These are phyloP conservation scores for Syzygium jambos DNA, from an alignment of 345 rosid species.

Conservation along the genomic window DNA sequence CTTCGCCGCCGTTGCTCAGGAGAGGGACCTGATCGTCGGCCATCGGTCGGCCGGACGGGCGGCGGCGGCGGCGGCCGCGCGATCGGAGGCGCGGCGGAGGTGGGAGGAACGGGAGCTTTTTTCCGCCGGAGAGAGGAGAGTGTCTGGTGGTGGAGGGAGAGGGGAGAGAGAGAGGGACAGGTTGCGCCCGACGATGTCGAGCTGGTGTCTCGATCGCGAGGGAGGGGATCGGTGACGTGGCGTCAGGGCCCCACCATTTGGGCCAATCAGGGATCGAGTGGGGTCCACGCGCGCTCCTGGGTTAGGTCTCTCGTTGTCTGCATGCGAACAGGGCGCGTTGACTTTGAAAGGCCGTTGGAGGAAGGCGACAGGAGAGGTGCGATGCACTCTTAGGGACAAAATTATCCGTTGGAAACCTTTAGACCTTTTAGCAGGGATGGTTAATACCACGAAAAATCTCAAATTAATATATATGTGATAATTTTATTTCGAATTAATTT, in stretches of 20 bases:
- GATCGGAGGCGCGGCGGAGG: neutral
- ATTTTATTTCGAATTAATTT: too few relatives aligned
- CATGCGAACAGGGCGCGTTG: neutral
- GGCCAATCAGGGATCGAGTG: neutral
- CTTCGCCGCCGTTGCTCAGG: neutral
- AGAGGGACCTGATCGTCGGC: slow-evolving; percentile 15
- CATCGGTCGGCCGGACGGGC: neutral
- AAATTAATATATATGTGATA: too few relatives aligned
- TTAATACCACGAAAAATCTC: too few relatives aligned
- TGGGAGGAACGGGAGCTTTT: neutral
- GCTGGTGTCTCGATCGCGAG: neutral
- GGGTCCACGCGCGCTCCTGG: neutral
- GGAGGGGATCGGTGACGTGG: neutral
- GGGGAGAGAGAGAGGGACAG: neutral
- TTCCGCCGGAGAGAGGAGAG: neutral
- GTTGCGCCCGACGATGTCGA: neutral
- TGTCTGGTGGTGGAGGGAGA: neutral
- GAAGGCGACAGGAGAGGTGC: neutral
- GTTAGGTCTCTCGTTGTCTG: neutral
- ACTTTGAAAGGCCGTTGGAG: neutral
- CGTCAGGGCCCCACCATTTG: neutral
- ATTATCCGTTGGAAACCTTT: neutral
- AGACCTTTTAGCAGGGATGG: too few relatives aligned
- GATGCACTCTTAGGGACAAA: neutral
- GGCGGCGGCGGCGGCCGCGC: neutral